Evolutionary conservation across 805 yeast genomes (phyloP), one percentile per base, ranked within the genome.

Genomic region (Gaillardinia entomophila): DNA sequence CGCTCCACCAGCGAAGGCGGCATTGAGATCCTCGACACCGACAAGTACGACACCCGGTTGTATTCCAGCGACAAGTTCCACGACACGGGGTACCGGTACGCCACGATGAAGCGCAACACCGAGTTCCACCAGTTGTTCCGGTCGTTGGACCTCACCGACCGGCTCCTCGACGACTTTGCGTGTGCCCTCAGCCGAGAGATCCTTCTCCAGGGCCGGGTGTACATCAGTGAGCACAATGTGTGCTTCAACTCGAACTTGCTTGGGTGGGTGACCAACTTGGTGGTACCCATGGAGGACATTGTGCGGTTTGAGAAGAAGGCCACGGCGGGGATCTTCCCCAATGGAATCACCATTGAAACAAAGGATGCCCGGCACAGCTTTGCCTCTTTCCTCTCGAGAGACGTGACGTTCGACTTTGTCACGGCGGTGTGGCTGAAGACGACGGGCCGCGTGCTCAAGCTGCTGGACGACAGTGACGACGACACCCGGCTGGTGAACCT

Each of bases 161-260:
- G 64, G 19, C 60, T 79, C n/a, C 61, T 80, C 26, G 77, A 71
- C 17, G 86, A 79, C 41, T 75, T 62, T 45, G 68, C 76, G 13
- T 80, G 88, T 58, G 88, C 88, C 0, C 60, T 73, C 19, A 76
- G 79, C 13, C 67, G 72, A 33, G 88, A 82, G 43, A 77, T 82
- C 25, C 55, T 82, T 20, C 65, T 79, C 12, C 89, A 82, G 40
- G 89, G 89, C 12, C 68, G 73, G 39, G 47, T 82, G 48, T 81
- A 75, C 51, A 53, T 82, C 5, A 67, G 78, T 26, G 75, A 75
- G 35, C 60, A 64, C 34, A 69, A 67, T 44, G 53, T 82, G 12
- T 71, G 80, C 43, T 82, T 82, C 55, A 76, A 77, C 41, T 77
- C 86, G 1, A 80, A 78, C 42, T 71, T 82, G 28, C 60, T 81